A percentile compares a stretch with the other conserved stretches of the same genome.
Evolutionary conservation across 768 basidiomycete species (phyloP).

Genomic region (Boletus reticuloceps): DNA sequence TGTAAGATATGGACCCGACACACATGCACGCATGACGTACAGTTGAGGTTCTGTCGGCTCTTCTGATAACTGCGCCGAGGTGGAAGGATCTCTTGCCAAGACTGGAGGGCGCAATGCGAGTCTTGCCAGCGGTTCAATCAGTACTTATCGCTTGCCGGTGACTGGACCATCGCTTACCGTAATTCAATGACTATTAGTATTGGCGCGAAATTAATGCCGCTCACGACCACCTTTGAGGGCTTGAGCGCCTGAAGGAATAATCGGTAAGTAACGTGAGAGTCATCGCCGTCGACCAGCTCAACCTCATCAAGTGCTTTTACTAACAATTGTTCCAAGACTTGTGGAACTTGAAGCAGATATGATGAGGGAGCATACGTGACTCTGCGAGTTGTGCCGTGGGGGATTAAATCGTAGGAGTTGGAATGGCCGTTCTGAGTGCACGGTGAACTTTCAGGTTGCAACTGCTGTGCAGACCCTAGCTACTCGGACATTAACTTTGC

Average conservation of each 20-base stretch:
- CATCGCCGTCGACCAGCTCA: background rate
- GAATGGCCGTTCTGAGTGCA: background rate
- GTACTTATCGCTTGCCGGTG: background rate
- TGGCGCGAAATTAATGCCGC: background rate
- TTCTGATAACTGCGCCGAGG: background rate
- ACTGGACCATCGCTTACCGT: background rate
- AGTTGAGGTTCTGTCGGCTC: background rate
- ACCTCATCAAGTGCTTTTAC: background rate
- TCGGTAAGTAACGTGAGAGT: background rate
- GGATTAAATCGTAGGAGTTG: background rate
- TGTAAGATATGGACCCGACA: background rate
- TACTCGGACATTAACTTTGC: background rate
- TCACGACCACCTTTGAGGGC: background rate
- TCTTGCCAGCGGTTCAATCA: background rate
- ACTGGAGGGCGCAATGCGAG: background rate
- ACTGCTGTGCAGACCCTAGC: background rate
- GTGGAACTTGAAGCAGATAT: too few relatives aligned
- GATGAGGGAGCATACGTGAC: background rate
- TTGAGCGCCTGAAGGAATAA: background rate
- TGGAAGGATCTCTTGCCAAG: conserved; percentile 8
- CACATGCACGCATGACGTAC: conserved; percentile 16
- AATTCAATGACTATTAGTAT: background rate
- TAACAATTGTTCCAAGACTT: background rate
- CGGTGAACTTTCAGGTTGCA: background rate
- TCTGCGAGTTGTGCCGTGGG: background rate